Base-by-base conservation (phyloP, 805 yeast genomes). In the Barnettozyma californica region DNA sequence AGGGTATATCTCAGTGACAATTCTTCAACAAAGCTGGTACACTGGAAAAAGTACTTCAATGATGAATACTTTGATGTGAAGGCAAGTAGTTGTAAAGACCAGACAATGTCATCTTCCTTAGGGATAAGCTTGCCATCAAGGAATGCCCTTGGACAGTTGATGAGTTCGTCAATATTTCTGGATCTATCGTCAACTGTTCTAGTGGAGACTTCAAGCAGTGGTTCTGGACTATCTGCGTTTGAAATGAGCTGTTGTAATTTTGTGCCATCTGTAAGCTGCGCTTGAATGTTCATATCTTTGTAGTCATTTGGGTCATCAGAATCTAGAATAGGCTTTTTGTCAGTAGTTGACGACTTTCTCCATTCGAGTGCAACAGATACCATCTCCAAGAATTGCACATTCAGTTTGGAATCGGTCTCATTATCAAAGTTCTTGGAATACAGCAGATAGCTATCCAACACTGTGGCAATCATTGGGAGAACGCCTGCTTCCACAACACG, bases 401-500 rank as follows among this genome's bases (percentile, higher is more conserved):
- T 40, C 16, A 61, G 39, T 4, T 43, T 41, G 1, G 46, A 27
- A 38, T 59, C 59, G 1, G 49, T 37, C 11, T 44, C 37, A 19
- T 54, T 53, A 54, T 70, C 74, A 50, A 64, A 68, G 47, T 69
- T 65, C 43, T 65, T 63, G 43, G 61, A 62, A 31, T 62, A 58
- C 6, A 73, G 57, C 13, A 89, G 69, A 64, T 85, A 92, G 66
- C 92, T 91, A 65, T 94, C 98, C 54, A 92, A 73, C 2, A 94
- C 85, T 1, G 99, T 91, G 47, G 97, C 94, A 38, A 92, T 77
- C 4, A 92, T 80, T 1, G 97, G 97, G 36, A 94, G 77, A 52
- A 90, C 82, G 5, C 97, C 98, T 1, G 97, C 95, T 53, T 86
- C 83, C 9, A 90, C 97, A 8, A 94, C 87, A 58, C 90, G 81